Conservation (phyloP, 2,329 filamentous ascomycete species). For the Ophiostoma ips region DNA sequence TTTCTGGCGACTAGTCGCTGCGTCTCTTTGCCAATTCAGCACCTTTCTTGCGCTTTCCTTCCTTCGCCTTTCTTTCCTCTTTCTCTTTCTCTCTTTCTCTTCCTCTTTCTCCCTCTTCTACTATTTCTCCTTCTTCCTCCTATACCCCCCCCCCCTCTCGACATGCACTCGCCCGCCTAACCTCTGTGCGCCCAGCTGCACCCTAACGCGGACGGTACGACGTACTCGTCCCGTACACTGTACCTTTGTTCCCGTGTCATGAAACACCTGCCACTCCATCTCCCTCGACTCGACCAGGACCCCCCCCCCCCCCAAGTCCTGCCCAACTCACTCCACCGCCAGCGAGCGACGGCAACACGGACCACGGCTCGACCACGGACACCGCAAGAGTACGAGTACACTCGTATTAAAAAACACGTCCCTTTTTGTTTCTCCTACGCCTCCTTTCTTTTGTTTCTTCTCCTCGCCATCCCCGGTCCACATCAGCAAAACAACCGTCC, state of each 20-base stretch:
- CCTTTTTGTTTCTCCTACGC: neutral
- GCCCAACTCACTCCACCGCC: neutral
- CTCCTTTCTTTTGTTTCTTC: neutral
- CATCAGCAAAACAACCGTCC: too few relatives aligned
- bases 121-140: neutral
- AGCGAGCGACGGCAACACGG: neutral
- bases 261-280: slow-evolving; percentile 1
- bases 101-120: neutral
- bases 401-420: too few relatives aligned
- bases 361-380: too few relatives aligned
- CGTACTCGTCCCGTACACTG: neutral
- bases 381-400: neutral
- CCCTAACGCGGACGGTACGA: too few relatives aligned
- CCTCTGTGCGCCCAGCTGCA: too few relatives aligned
- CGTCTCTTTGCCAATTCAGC: too few relatives aligned
- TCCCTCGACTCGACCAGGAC: neutral
- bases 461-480: neutral
- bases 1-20: too few relatives aligned
- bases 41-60: too few relatives aligned
- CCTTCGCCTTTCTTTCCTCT: neutral
- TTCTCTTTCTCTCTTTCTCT: neutral
- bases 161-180: too few relatives aligned
- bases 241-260: neutral
- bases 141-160: neutral
- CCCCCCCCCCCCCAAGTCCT: too few relatives aligned